Evolutionary conservation across 2,329 filamentous ascomycete species (phyloP), one percentile per base, ranked within the genome.

Genomic region (Aschersonia sp.): DNA sequence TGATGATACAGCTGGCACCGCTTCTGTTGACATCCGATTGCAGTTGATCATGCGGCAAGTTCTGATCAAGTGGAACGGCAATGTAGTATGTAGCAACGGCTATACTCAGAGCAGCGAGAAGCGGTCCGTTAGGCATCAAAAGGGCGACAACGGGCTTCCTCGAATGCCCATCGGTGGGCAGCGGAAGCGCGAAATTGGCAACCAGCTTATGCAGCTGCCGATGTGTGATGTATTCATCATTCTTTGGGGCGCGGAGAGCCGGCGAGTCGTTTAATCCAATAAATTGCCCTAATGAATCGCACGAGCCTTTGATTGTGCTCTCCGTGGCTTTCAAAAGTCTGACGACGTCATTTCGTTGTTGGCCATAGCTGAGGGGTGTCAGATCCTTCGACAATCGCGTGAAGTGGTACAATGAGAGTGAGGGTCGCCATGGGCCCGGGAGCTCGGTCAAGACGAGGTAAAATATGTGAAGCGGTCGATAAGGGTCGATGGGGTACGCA

Each of bases 51-150:
- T 50, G 45, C 1, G 52, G 48, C 2, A 51, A 47, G 4, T 51
- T 48, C 5, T 50, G 50, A 40, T 53, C 51, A 30, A 54, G 50
- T 1, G 53, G 54, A 3, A 53, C 52, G 7, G 51, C 53, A 20
- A 47, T 46, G 45, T 55, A 54, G 44, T 52, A 52, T 20, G 49
- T 46, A 0, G 51, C 48, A 3, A 54, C 54, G 30, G 54, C 54
- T 5, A 55, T 30, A n/a, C 50, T 54, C 9, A 53, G 47, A 5
- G 54, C 53, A 7, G 53, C 51, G 28, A 54, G 44, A 5, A 55
- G 45, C 4, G 54, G 53, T 5, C 53, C 51, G 31, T 53, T 53
- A 1, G 54, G 53, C 1, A 55, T 38, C 9, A 52, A 46, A 40
- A 55, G 50, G 6, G 53, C 35, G 46, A 53, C 49, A 4, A 41